These are phyloP conservation scores for Trichaptum fuscoviolaceum DNA, from an alignment of 768 basidiomycete genomes.

Conservation along the genomic window DNA sequence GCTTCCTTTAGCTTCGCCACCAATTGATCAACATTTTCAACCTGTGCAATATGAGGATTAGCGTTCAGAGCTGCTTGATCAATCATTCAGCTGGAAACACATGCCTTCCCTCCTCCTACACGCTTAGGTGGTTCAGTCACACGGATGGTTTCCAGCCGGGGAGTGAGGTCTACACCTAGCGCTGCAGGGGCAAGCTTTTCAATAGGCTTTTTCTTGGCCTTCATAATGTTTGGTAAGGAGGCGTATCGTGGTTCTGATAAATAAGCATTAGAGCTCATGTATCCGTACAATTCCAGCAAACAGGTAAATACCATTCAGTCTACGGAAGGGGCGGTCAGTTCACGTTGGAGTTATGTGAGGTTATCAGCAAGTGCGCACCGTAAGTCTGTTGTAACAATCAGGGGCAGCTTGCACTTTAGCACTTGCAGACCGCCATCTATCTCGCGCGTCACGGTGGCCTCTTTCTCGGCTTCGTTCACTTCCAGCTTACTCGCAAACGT, in stretches of 20 bases:
- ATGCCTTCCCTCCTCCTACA: conserved; percentile 84
- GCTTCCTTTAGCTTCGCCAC: conserved; percentile 86
- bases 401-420: conserved; percentile 70
- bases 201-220: conserved; percentile 98
- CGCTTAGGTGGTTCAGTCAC: conserved; percentile 88
- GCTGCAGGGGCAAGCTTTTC: conserved; percentile 77
- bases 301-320: conserved; percentile 58
- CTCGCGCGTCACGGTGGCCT: conserved; percentile 75
- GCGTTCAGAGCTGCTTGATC: conserved; percentile 2
- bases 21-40: conserved; percentile 84
- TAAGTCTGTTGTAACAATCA: conserved; percentile 89
- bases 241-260: conserved; percentile 88
- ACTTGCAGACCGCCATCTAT: conserved; percentile 93
- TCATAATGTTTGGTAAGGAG: conserved; percentile 96
- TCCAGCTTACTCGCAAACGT: conserved; percentile 90
- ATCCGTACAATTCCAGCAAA: not conserved
- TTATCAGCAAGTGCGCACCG: conserved; percentile 46
- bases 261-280: not conserved
- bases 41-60: conserved; percentile 29
- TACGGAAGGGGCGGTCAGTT: conserved; percentile 23
- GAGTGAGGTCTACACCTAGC: conserved; percentile 78
- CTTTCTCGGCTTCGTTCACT: conserved; percentile 55
- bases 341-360: not conserved
- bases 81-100: conserved; percentile 10
- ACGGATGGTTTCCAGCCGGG: conserved; percentile 79